phyloP scores from a whole-genome alignment of 768 basidiomycete genomes.

The Polyporus arcularius region DNA sequence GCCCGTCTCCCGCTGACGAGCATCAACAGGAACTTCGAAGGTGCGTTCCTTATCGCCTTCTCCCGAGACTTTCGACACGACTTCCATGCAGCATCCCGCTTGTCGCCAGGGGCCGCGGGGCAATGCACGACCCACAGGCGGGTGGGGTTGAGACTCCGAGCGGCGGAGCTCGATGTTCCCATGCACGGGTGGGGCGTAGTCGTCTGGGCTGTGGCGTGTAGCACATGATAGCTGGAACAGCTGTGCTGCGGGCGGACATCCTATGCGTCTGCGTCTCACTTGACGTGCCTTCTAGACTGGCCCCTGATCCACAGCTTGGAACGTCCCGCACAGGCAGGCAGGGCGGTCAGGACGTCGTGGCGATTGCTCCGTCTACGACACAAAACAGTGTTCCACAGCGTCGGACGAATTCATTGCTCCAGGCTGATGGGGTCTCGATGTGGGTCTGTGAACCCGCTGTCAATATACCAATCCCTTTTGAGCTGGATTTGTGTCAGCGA shows the following conservation, averaged over 20 bases:
- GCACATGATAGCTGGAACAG: background rate
- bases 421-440: too few species aligned
- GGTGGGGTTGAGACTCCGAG: background rate
- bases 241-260: background rate
- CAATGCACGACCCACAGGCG: background rate
- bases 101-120: background rate
- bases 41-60: constrained; percentile 41
- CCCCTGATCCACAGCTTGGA: background rate
- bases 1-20: constrained; percentile 91
- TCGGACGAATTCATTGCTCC: too few species aligned
- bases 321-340: background rate
- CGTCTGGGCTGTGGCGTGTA: background rate
- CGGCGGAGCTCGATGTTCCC: background rate
- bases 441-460: too few species aligned
- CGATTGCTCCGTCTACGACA: too few species aligned
- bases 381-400: too few species aligned
- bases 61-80: constrained; percentile 15
- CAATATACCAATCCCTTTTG: too few species aligned
- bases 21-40: constrained; percentile 88
- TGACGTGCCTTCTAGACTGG: background rate
- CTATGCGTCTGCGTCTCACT: background rate
- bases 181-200: background rate
- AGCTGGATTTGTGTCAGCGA: too few species aligned
- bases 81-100: constrained; percentile 2
- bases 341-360: background rate